These are phyloP conservation scores for Cucumis sativus DNA, from an alignment of 306 rosid genomes.

Conservation along the genomic window Cucumber_9930_V3 NC_026658.2:14348501-14349000, in stretches of 20 bases:
- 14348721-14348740: neutral
- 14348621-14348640: neutral
- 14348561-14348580: neutral
- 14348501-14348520: neutral
- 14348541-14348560: neutral
- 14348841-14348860: neutral
- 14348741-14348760: neutral
- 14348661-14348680: neutral
- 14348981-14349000: conserved; percentile 35
- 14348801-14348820: neutral
- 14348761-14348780: too few relatives aligned
- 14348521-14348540: neutral
- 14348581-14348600: neutral
- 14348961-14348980: conserved; percentile 17
- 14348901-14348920: conserved; percentile 17
- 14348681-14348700: neutral
- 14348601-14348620: neutral
- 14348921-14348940: conserved; percentile 28
- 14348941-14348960: conserved; percentile 31
- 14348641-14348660: neutral
- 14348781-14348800: neutral
- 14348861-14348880: conserved; percentile 28
- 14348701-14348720: neutral
- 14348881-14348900: conserved; percentile 23
- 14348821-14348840: neutral